A percentile compares a stretch with the other conserved stretches of the same genome.
phyloP scores from a whole-genome alignment of 202 grass and related monocot genomes.

The Setaria italica region DNA sequence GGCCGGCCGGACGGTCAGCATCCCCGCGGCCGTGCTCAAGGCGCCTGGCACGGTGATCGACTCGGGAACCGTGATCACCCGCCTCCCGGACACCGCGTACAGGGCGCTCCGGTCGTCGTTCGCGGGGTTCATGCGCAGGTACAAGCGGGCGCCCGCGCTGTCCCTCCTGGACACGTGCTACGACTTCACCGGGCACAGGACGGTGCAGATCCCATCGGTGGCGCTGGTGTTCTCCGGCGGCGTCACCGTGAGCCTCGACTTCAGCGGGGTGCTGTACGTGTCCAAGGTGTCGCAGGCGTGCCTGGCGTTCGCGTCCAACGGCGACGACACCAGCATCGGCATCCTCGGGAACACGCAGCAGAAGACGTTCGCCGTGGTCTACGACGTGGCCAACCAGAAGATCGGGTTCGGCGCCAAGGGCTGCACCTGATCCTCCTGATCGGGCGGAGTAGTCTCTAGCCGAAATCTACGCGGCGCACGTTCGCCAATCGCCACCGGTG shows the following conservation, averaged over 20 bases:
- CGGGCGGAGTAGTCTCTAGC: neutral
- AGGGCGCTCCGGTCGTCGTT: conserved; percentile 52
- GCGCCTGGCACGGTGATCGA: conserved; percentile 64
- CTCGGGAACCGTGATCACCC: conserved; percentile 90
- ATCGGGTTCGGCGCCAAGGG: conserved; percentile 71
- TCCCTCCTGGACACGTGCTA: conserved; percentile 94
- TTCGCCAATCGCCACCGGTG: too few species aligned
- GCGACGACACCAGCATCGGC: conserved; percentile 35
- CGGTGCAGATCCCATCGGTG: conserved; percentile 62
- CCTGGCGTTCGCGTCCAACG: conserved; percentile 77
- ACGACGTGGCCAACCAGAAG: conserved; percentile 69
- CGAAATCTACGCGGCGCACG: neutral
- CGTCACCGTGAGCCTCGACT: conserved; percentile 51
- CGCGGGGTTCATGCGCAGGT: conserved; percentile 50
- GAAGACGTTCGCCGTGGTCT: conserved; percentile 65
- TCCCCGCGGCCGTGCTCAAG: conserved; percentile 41
- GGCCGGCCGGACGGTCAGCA: conserved; percentile 40
- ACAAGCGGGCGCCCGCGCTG: conserved; percentile 53
- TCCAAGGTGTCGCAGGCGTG: conserved; percentile 62
- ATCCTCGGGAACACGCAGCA: conserved; percentile 92
- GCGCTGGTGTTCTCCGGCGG: conserved; percentile 64
- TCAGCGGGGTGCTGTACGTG: conserved; percentile 67
- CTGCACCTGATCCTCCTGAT: conserved; percentile 49
- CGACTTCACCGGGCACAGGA: conserved; percentile 61
- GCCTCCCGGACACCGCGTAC: conserved; percentile 68